Evolutionary conservation across 352 stramenopile genomes (phyloP), one percentile per base, ranked within the genome.

Genomic region (Phytophthora palmivora): DNA sequence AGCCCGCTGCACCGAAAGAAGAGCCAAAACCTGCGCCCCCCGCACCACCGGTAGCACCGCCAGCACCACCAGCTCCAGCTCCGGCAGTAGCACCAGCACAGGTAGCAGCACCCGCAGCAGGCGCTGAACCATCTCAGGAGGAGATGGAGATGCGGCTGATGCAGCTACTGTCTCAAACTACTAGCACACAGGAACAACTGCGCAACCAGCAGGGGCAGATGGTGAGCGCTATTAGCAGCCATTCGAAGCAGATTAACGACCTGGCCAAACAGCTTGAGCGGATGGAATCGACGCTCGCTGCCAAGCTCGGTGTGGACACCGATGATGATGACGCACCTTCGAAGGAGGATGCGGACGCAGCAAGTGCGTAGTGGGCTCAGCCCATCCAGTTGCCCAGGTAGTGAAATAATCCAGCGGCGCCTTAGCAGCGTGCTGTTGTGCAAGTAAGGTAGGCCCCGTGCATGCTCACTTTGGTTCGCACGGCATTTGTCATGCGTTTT

Each of bases 131-230:
- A 3, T 59, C 56, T 14, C 72, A 89, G 43, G 77, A 83, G 36
- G 78, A 91, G 41, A 95, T 95, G 84, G 87, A 94, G 67, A 80
- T 72, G 56, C 80, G 69, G 38, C 68, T 95, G 16, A 78, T 95
- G 81, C 63, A 95, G 66, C 48, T 95, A 50, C 67, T 95, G 43
- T 89, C 82, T 54, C 84, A 95, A 74, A 95, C 84, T 6, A 95
- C 87, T 55, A 85, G 62, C 51, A 95, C 87, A 52, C 87, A 95
- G 67, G 79, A 92, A 71, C 87, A 95, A 67, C 64, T 95, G 12
- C 82, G 82, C 19, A 91, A 90, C 63, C 87, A 94, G 58, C 87
- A 95, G 62, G 82, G 75, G 4, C 82, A 92, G 39, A 95, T 95
- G 87, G 85, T 94, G 33, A 80, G 78, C 62, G 82, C 87, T 33